Evolutionary conservation across 805 yeast species (phyloP).

Genomic region (Starmerella sp.): DNA sequence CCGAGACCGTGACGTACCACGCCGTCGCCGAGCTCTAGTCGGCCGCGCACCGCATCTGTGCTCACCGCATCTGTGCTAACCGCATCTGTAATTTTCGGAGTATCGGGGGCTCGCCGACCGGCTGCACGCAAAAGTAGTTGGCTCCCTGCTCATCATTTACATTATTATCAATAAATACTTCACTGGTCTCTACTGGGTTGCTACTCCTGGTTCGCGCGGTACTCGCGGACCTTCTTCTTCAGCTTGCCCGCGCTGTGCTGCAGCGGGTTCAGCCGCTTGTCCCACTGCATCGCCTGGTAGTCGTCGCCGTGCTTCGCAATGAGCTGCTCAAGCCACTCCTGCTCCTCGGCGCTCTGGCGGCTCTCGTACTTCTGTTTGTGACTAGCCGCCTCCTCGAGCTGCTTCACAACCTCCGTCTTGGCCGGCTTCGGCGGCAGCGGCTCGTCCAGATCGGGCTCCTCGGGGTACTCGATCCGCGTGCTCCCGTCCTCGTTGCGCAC

Average conservation of each 20-base stretch:
- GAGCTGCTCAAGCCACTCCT: conserved; percentile 54
- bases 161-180: not conserved
- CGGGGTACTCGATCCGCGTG: conserved; percentile 25
- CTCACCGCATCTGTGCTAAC: too few species aligned
- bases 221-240: conserved; percentile 55
- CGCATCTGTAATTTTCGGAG: too few species aligned
- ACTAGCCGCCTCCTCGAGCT: conserved; percentile 54
- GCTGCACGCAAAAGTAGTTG: not conserved
- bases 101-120: too few species aligned
- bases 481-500: conserved; percentile 23
- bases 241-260: conserved; percentile 83
- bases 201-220: not conserved
- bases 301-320: conserved; percentile 77
- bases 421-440: conserved; percentile 49
- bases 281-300: conserved; percentile 85
- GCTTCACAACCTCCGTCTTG: conserved; percentile 49
- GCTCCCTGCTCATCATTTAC: not conserved
- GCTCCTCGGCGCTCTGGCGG: conserved; percentile 58
- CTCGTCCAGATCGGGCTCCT: conserved; percentile 46
- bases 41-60: not conserved
- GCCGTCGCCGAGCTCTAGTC: conserved; percentile 68
- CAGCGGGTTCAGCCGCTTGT: conserved; percentile 65
- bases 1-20: conserved; percentile 65
- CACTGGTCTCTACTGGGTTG: too few species aligned
- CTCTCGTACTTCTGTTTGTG: conserved; percentile 29